These are phyloP conservation scores for Pseudovirgaria hyperparasitica DNA, from an alignment of 2,329 filamentous ascomycete genomes.

Conservation along the genomic window DNA sequence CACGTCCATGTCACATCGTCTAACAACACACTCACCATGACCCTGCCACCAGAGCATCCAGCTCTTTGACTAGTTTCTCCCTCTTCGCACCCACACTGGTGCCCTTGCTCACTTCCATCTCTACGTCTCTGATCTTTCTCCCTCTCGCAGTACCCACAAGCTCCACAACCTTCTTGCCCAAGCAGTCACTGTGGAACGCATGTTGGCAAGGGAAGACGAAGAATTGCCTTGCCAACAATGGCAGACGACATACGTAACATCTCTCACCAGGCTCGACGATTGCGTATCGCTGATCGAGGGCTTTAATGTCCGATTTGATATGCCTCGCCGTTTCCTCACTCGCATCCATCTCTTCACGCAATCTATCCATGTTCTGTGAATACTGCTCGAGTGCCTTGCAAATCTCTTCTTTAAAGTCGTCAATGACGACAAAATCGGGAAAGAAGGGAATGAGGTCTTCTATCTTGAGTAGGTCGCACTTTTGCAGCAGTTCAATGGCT, in stretches of 20 bases:
- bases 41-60: slow-evolving; percentile 83
- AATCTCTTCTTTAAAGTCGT: slow-evolving; percentile 98
- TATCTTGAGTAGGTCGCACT: slow-evolving; percentile 83
- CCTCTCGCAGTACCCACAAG: slow-evolving; percentile 64
- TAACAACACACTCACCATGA: slow-evolving; percentile 53
- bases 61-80: slow-evolving; percentile 72
- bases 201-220: slow-evolving; percentile 99
- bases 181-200: slow-evolving; percentile 89
- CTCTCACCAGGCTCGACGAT: slow-evolving; percentile 94
- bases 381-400: slow-evolving; percentile 90
- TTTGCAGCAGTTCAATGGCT: slow-evolving; percentile 84
- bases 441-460: slow-evolving; percentile 98
- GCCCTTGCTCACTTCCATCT: slow-evolving; percentile 69
- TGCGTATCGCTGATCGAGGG: slow-evolving; percentile 78
- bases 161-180: slow-evolving; percentile 75
- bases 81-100: slow-evolving; percentile 56
- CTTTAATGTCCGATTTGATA: slow-evolving; percentile 80
- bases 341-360: slow-evolving; percentile 94
- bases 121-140: slow-evolving; percentile 71
- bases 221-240: slow-evolving; percentile 80
- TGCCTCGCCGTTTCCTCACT: slow-evolving; percentile 76
- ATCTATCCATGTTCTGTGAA: slow-evolving; percentile 71
- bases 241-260: slow-evolving; percentile 79
- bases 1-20: slow-evolving; percentile 1
- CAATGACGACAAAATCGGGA: slow-evolving; percentile 95